Base-by-base conservation (phyloP, 2,329 filamentous ascomycete genomes). In the Dactylella cylindrospora region DNA sequence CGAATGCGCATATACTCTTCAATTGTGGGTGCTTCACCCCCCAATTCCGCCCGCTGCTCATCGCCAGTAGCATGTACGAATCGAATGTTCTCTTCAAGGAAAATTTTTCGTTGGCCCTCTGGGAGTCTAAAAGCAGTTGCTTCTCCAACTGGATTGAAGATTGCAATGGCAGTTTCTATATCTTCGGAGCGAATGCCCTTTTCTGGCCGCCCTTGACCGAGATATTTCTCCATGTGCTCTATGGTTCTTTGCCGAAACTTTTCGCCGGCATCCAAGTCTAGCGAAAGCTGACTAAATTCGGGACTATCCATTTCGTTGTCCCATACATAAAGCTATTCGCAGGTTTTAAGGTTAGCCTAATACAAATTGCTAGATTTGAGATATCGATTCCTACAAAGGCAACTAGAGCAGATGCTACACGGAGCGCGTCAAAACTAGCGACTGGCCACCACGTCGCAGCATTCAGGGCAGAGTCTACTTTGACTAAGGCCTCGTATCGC, bases 221-320 rank as follows among this genome's bases (percentile, higher is more conserved):
- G 60, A 29, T 44, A 44, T 10, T 26, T 35, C 15, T 39, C 23
- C 12, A 65, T 39, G 23, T 66, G 39, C 9, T 12, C 31, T 5
- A 54, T 31, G 1, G 47, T 61, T 35, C 43, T 40, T 3, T 25
- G 31, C 9, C 65, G 28, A 43, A 65, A 65, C 12, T 3, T 44
- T 10, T 66, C 29, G 10, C 47, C 53, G 2, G 60, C 65, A 1
- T 61, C 39, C 23, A 53, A 43, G 38, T 65, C 28, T 5, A 31
- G 40, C 3, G 23, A 12, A 8, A 55, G 29, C 5, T 38, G 17
- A 7, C 32, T 25, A 13, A 49, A 44, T 13, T 52, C 23, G n/a
- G 60, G 65, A 26, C 29, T 65, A 35, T 66, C 65, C 1, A 51
- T 39, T 32, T 66, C 60, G 38, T 66, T 32, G 12, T 65, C 65